Evolutionary conservation across 1,284 basidiomycete species (phyloP), one percentile per base, ranked within the genome.

Genomic region (Ganoderma boninense): DNA sequence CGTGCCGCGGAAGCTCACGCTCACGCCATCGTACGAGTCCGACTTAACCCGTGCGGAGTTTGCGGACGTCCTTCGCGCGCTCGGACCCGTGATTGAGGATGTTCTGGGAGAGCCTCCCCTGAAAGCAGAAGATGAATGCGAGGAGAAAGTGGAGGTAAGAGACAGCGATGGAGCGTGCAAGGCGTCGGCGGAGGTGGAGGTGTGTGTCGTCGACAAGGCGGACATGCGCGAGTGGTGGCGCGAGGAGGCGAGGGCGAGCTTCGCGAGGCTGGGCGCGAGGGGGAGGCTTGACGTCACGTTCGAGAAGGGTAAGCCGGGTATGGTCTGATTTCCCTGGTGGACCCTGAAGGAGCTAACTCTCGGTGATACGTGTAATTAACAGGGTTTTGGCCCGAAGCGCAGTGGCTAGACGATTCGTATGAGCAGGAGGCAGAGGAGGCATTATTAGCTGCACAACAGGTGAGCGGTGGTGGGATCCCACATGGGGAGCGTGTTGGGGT

Each of bases 311-410:
- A 18, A 23, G 57, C 40, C 3, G 4, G 18, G 23, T 5, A 14
- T 4, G 7, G 35, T 35, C 35, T 5, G 13, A 18, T 4, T 6
- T 26, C 20, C 18, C n/a, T 1, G 10, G 23, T 13, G n/a, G 10
- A 46, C 3, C 5, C 16, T 7, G 1, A 3, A 13, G n/a, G 3
- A 8, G n/a, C 49, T 52, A 23, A 52, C 26, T 10, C 4, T 7
- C 2, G 0, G 49, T 10, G 11, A 7, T 18, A 20, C 4, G 18
- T 16, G 29, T 32, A 32, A 32, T 4, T n/a, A n/a, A n/a, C 8
- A 60, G 57, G 32, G 2, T 60, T 60, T 35, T 60, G 57, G 57
- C 57, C 57, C 10, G 57, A 60, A 35, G 57, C 57, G n/a, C 57
- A 60, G 1, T 60, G 57, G 57, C 10, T 20, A n/a, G 57, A 60